Conservation (phyloP, 192 early-diverging fungal genomes). For the Radiomyces spectabilis region DNA sequence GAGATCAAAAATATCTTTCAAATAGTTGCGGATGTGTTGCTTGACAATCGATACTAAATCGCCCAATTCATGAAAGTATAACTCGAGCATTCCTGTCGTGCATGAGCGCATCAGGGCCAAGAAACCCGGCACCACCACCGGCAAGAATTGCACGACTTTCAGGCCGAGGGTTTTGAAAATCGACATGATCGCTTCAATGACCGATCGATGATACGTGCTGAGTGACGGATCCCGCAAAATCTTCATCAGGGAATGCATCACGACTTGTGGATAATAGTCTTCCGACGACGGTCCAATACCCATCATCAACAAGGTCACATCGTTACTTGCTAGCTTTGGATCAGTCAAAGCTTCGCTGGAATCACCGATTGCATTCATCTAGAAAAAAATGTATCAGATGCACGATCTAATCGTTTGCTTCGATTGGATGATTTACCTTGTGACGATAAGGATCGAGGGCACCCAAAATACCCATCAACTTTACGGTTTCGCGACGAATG, state of each 20-base stretch:
- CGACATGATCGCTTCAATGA: conserved; percentile 85
- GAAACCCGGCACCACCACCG: conserved; percentile 88
- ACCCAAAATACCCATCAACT: conserved; percentile 88
- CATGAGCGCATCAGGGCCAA: conserved; percentile 80
- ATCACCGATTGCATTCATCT: conserved; percentile 40
- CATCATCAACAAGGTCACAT: conserved; percentile 46
- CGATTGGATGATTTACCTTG: no score
- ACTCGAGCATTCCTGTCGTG: conserved; percentile 72
- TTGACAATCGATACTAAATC: conserved; percentile 77
- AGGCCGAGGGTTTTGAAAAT: conserved; percentile 87
- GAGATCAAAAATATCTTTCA: conserved; percentile 72
- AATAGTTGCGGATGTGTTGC: conserved; percentile 83
- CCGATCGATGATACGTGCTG: conserved; percentile 75
- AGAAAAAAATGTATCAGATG: not conserved
- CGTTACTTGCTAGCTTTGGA: conserved; percentile 42
- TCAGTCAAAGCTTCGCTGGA: conserved; percentile 43
- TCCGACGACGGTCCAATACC: conserved; percentile 76
- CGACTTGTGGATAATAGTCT: conserved; percentile 88
- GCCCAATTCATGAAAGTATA: conserved; percentile 85
- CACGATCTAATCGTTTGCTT: not conserved
- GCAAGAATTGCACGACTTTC: conserved; percentile 85
- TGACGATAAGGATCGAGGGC: conserved; percentile 89
- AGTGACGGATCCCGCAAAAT: conserved; percentile 80
- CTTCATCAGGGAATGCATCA: conserved; percentile 80
- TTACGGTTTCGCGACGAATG: conserved; percentile 81